A percentile compares a stretch with the other conserved stretches of the same genome.
Evolutionary conservation across 2,329 filamentous ascomycete genomes (phyloP).

Genomic region (Diplodia scrobiculata): DNA sequence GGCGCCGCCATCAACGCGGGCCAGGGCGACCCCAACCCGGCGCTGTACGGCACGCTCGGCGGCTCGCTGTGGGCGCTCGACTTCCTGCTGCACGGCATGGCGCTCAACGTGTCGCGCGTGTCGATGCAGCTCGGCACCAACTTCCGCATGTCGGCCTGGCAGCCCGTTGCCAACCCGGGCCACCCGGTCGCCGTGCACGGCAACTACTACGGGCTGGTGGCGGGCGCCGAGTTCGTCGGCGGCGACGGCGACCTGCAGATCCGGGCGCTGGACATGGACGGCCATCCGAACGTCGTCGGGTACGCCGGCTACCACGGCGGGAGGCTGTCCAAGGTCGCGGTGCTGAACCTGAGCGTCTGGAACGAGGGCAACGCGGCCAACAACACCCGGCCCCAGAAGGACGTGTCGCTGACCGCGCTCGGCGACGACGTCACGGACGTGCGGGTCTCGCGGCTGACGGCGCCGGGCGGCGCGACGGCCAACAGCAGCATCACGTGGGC

Average conservation of each 20-base stretch:
- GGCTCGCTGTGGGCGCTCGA: constrained; percentile 16
- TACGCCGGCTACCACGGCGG: constrained; percentile 2
- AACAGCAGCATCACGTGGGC: not conserved
- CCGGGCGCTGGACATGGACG: not conserved
- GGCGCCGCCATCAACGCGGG: not conserved
- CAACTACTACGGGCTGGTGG: constrained; percentile 5
- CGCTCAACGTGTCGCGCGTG: not conserved
- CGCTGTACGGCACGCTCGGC: constrained; percentile 9
- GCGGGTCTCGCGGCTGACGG: not conserved
- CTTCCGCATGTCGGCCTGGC: not conserved
- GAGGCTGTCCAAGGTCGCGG: not conserved
- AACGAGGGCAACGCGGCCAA: not conserved
- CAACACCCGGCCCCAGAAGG: too few relatives aligned
- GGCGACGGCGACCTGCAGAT: not conserved
- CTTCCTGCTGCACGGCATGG: constrained; percentile 18
- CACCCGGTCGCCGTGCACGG: not conserved
- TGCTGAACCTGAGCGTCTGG: not conserved
- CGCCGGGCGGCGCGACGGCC: not conserved
- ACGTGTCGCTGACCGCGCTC: not conserved
- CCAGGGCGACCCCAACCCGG: too few relatives aligned
- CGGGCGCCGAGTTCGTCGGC: not conserved
- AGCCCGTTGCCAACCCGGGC: not conserved
- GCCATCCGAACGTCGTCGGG: not conserved
- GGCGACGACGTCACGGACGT: not conserved
- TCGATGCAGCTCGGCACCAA: constrained; percentile 12